These are phyloP conservation scores for Phytophthora fragariaefolia DNA, from an alignment of 352 stramenopile species.

Conservation along the genomic window DNA sequence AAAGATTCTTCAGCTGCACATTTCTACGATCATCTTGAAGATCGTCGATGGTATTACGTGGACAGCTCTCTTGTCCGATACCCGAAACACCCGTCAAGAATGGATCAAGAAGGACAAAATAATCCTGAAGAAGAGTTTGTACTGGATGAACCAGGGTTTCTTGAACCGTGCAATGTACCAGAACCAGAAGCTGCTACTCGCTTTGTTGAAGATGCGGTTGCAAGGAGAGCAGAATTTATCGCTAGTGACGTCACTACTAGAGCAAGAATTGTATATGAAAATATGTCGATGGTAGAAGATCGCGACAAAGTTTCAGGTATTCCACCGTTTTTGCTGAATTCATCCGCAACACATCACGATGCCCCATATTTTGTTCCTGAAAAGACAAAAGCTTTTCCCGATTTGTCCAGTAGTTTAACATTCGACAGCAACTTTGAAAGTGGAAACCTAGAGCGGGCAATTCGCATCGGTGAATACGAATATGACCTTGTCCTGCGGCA, in stretches of 20 bases:
- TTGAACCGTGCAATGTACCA: slow-evolving; percentile 31
- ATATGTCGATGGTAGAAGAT: slow-evolving; percentile 39
- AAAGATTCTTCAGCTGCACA: slow-evolving; percentile 1
- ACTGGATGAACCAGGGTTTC: slow-evolving; percentile 28
- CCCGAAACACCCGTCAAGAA: slow-evolving; percentile 42
- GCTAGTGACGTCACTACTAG: slow-evolving; percentile 38
- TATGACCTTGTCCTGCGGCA: slow-evolving; percentile 92
- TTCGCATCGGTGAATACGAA: slow-evolving; percentile 83
- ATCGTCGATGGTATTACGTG: slow-evolving; percentile 39
- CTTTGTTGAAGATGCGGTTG: slow-evolving; percentile 31
- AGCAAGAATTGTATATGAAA: slow-evolving; percentile 67
- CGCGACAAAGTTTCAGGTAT: slow-evolving; percentile 17
- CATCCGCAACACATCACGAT: slow-evolving; percentile 4
- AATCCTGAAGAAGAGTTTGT: slow-evolving; percentile 39
- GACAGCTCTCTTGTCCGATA: slow-evolving; percentile 35
- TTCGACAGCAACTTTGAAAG: slow-evolving; percentile 95
- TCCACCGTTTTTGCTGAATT: slow-evolving; percentile 31
- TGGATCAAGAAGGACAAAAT: slow-evolving; percentile 20
- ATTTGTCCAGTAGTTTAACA: slow-evolving; percentile 51
- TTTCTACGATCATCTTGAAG: slow-evolving; percentile 33
- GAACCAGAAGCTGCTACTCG: slow-evolving; percentile 17
- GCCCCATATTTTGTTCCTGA: slow-evolving; percentile 50
- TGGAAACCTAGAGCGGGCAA: slow-evolving; percentile 88
- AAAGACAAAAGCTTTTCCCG: slow-evolving; percentile 27
- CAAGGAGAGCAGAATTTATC: slow-evolving; percentile 45